A percentile compares a stretch with the other conserved stretches of the same genome.
phyloP scores from a whole-genome alignment of 306 rosid species.

The Notholithocarpus densiflorus region DNA sequence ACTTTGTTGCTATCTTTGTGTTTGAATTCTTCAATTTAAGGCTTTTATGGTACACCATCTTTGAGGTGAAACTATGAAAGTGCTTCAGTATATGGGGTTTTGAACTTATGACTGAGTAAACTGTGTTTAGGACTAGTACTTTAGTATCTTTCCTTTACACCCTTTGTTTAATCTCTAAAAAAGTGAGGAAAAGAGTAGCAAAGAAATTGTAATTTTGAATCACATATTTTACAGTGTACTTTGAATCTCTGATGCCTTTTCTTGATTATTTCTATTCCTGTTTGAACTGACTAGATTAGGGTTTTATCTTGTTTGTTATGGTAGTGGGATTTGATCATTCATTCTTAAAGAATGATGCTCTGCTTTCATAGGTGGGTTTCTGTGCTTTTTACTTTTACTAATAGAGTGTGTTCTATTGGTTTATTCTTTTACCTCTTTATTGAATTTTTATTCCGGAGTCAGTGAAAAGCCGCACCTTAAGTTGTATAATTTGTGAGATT shows the following conservation, averaged over 20 bases:
- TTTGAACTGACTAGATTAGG: neutral
- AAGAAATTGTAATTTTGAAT: neutral
- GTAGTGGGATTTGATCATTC: neutral
- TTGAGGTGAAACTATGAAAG: neutral
- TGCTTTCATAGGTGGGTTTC: neutral
- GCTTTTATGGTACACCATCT: neutral
- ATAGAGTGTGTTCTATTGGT: neutral
- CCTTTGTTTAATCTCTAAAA: neutral
- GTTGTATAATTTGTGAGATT: neutral
- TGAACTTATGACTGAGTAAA: neutral
- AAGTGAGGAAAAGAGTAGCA: neutral
- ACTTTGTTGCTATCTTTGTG: neutral
- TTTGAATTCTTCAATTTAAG: neutral
- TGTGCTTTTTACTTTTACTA: neutral
- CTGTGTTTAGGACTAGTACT: neutral
- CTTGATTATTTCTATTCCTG: neutral
- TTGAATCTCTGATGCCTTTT: neutral
- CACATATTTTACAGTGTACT: neutral
- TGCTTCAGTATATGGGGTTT: neutral
- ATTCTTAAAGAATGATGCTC: conserved; percentile 14
- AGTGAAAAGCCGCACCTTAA: neutral
- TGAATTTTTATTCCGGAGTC: neutral
- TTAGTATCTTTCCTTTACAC: neutral
- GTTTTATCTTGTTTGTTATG: neutral
- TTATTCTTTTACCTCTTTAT: neutral